phyloP scores from a whole-genome alignment of 345 rosid species.

The Bretschneidera sinensis region DNA sequence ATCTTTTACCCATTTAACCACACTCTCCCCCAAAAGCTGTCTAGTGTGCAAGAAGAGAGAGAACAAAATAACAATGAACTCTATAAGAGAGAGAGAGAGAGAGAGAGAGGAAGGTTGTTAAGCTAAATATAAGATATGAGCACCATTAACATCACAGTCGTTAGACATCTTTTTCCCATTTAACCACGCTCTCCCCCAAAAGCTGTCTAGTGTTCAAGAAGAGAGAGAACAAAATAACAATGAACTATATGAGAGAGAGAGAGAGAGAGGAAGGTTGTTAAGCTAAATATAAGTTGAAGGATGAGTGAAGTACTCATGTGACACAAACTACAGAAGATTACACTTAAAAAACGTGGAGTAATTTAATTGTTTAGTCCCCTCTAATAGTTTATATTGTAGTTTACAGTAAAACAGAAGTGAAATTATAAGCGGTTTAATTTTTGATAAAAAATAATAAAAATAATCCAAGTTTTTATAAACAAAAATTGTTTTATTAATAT shows the following conservation, averaged over 20 bases:
- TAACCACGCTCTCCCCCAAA: background rate
- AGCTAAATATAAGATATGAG: constrained; percentile 13
- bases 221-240: background rate
- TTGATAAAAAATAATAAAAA: too few relatives aligned
- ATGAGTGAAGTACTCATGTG: background rate
- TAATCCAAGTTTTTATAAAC: too few relatives aligned
- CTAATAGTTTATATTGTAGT: too few relatives aligned
- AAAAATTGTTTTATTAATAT: too few relatives aligned
- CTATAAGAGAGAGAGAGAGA: background rate
- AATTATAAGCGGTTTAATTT: too few relatives aligned
- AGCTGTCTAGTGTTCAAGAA: too few relatives aligned
- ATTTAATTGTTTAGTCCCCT: too few relatives aligned
- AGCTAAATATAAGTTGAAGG: too few relatives aligned
- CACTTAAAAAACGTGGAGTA: background rate
- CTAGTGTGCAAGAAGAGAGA: too few relatives aligned
- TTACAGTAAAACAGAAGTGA: too few relatives aligned
- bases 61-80: too few relatives aligned
- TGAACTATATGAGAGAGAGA: too few relatives aligned
- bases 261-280: background rate
- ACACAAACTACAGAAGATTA: background rate
- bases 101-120: background rate
- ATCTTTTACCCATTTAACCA: constrained; percentile 26
- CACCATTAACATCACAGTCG: constrained; percentile 13
- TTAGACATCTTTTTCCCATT: constrained; percentile 27
- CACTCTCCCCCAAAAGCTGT: background rate